These are phyloP conservation scores for Chlorociboria aeruginascens DNA, from an alignment of 495 filamentous ascomycete species.

Conservation along the genomic window DNA sequence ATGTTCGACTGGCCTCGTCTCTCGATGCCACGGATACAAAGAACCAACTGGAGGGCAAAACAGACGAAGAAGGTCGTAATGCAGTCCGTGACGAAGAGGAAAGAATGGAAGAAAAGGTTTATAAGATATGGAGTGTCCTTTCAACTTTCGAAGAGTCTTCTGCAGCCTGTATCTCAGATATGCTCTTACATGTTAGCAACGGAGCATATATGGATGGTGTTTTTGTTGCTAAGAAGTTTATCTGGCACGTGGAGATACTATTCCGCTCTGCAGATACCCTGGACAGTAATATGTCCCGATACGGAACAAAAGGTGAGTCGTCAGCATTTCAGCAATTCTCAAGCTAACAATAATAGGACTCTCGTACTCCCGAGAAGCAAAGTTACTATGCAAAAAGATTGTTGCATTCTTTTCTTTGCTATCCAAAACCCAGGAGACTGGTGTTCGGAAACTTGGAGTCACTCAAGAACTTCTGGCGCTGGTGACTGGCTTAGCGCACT, in stretches of 20 bases:
- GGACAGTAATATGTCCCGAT: conserved; percentile 53
- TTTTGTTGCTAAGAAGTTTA: conserved; percentile 91
- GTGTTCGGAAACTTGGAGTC: conserved; percentile 78
- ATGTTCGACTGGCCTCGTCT: conserved; percentile 66
- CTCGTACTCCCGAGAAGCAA: conserved; percentile 87
- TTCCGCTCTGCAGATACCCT: conserved; percentile 83
- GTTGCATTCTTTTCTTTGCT: conserved; percentile 94
- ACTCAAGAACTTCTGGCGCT: conserved; percentile 92
- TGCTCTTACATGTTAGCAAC: conserved; percentile 98
- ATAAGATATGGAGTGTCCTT: conserved; percentile 94
- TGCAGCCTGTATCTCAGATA: conserved; percentile 96
- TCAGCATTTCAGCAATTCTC: neutral
- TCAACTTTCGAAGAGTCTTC: conserved; percentile 97
- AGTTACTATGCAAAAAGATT: conserved; percentile 97
- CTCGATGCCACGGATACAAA: conserved; percentile 33
- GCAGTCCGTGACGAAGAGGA: conserved; percentile 77
- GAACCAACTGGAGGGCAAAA: conserved; percentile 34
- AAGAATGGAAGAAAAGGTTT: conserved; percentile 93
- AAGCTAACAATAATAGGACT: conserved; percentile 44
- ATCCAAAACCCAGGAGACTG: conserved; percentile 85
- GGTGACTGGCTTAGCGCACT: conserved; percentile 94
- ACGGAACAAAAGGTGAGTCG: conserved; percentile 59
- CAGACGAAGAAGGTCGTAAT: conserved; percentile 62
- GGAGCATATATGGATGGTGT: conserved; percentile 93
- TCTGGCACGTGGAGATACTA: conserved; percentile 86